Base-by-base conservation (phyloP, 306 rosid species). In the Rubus parviflorus region DNA sequence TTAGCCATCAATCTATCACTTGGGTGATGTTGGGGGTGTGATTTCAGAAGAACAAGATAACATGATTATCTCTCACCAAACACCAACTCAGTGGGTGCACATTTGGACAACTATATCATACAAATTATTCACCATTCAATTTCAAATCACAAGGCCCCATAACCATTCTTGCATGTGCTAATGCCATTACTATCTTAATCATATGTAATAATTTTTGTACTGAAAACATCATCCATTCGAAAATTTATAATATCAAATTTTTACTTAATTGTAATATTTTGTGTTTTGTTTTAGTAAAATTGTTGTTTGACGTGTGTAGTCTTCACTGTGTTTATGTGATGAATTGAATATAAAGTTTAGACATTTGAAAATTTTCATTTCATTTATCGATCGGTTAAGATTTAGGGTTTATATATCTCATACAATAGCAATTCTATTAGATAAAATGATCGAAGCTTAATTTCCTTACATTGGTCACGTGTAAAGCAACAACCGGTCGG, bases 41-140 rank as follows among this genome's bases (percentile, higher is more conserved):
- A 73, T 6, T 63, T 35, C 11, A 37, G 45, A 63, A 63, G 45
- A 63, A 74, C 75, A 77, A 77, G 68, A 56, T 19, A 69, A 58
- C 67, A 77, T 68, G 61, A 77, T 68, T 53, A 46, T 56, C 57
- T 43, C 60, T 35, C 54, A 56, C 81, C 49, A 74, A 14, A 61
- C 72, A 68, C 63, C 74, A 65, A 68, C 64, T 65, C 12, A 65
- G 75, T 80, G 75, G 77, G 56, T 56, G 6, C 72, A 62, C 77
- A 45, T 65, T 68, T 74, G 60, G 54, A 15, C 60, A 75, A 80
- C 68, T 37, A 58, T 43, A 57, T 58, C 70, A 38, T 53, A 57
- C 25, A 54, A n/a, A 74, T 14, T 37, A 30, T 47, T 20, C 75
- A 54, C 16, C 5, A 15, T 51, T 63, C 63, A 48, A 75, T 47